Evolutionary conservation across 805 yeast species (phyloP).

Genomic region (Zygosaccharomyces gambellarensis): DNA sequence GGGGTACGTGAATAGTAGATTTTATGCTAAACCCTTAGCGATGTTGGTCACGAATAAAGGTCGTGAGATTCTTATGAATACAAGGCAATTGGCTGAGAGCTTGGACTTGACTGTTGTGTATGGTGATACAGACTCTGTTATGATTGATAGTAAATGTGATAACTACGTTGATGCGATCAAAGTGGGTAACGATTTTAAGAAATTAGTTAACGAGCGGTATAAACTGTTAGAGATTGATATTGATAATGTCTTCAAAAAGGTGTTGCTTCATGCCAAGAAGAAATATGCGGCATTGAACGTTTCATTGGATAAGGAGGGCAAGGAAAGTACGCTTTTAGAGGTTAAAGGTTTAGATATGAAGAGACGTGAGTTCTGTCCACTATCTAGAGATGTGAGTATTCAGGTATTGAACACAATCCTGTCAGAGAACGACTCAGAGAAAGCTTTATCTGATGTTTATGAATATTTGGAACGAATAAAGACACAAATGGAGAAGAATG

Average conservation of each 20-base stretch:
- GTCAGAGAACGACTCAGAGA: constrained; percentile 70
- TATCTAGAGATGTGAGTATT: constrained; percentile 83
- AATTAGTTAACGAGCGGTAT: constrained; percentile 83
- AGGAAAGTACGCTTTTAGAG: constrained; percentile 59
- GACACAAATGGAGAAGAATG: constrained; percentile 51
- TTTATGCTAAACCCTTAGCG: constrained; percentile 93
- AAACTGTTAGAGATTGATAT: constrained; percentile 85
- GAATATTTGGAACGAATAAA: constrained; percentile 61
- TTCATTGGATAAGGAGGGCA: constrained; percentile 46
- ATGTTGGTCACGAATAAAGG: constrained; percentile 94
- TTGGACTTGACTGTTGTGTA: constrained; percentile 81
- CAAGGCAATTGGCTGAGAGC: constrained; percentile 86
- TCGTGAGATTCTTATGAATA: constrained; percentile 88
- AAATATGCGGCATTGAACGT: constrained; percentile 91
- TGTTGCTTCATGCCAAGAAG: constrained; percentile 89
- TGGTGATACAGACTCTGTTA: constrained; percentile 98
- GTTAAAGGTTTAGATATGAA: constrained; percentile 96
- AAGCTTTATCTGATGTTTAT: constrained; percentile 67
- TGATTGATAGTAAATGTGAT: constrained; percentile 86
- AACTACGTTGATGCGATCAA: constrained; percentile 66
- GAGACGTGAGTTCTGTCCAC: constrained; percentile 92
- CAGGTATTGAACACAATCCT: constrained; percentile 67
- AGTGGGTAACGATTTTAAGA: constrained; percentile 82
- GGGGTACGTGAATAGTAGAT: constrained; percentile 86
- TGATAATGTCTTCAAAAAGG: constrained; percentile 83